Evolutionary conservation across 331 rosid genomes (phyloP).

Genomic region (Erythrophleum ivorense): DNA sequence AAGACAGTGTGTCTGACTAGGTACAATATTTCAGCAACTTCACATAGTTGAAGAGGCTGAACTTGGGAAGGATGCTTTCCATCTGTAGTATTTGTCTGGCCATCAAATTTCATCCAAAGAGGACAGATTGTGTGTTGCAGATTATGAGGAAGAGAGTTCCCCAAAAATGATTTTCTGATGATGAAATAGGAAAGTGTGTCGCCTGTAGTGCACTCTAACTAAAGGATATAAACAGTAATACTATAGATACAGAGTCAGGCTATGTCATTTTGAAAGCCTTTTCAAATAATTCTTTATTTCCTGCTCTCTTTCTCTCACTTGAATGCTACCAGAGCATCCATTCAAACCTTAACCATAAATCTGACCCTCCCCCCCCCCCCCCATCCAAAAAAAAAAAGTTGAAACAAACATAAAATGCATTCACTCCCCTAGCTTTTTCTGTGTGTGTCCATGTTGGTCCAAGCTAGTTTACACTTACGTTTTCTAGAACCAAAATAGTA

Average conservation of each 20-base stretch:
- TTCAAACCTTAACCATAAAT: neutral
- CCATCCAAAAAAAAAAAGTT: too few relatives aligned
- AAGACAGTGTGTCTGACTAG: neutral
- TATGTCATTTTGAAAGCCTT: neutral
- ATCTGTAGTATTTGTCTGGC: neutral
- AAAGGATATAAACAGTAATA: neutral
- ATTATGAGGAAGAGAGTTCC: neutral
- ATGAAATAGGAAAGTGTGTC: neutral
- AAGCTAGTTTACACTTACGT: too few relatives aligned
- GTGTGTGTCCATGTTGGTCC: too few relatives aligned
- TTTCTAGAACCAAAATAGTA: too few relatives aligned
- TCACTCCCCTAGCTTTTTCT: too few relatives aligned
- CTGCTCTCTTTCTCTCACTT: neutral
- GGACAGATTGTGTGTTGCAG: slow-evolving; percentile 1
- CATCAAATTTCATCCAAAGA: neutral
- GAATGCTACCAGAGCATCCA: neutral
- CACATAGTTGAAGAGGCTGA: neutral
- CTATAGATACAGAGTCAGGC: neutral
- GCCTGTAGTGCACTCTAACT: neutral
- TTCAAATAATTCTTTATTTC: neutral
- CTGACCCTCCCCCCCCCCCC: too few relatives aligned
- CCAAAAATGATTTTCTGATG: neutral
- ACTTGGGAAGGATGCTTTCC: neutral
- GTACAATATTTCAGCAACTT: neutral
- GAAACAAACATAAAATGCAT: too few relatives aligned